phyloP scores from a whole-genome alignment of 352 stramenopile genomes.

The Hyaloperonospora brassicae region DNA sequence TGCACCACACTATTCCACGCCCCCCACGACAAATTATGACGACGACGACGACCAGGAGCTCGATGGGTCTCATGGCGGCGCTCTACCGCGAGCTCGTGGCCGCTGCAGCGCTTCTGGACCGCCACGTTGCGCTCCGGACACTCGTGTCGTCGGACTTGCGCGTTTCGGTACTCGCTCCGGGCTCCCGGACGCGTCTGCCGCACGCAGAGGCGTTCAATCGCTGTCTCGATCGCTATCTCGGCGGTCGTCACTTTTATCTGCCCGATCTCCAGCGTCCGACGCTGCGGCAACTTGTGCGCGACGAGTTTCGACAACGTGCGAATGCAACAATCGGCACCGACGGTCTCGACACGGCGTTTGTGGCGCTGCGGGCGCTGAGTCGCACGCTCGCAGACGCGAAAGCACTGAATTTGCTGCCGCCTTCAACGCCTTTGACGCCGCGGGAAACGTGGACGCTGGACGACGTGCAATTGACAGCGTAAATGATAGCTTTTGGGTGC shows the following conservation, averaged over 20 bases:
- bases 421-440: background rate
- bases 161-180: slow-evolving; percentile 27
- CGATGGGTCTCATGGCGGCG: slow-evolving; percentile 44
- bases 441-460: slow-evolving; percentile 14
- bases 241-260: slow-evolving; percentile 58
- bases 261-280: slow-evolving; percentile 30
- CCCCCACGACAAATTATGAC: background rate
- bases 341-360: slow-evolving; percentile 49
- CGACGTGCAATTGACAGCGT: slow-evolving; percentile 41
- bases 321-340: slow-evolving; percentile 5
- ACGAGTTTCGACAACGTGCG: slow-evolving; percentile 34
- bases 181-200: slow-evolving; percentile 29
- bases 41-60: background rate
- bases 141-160: slow-evolving; percentile 58
- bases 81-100: slow-evolving; percentile 68
- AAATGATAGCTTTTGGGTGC: slow-evolving; percentile 5
- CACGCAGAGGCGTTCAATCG: slow-evolving; percentile 63
- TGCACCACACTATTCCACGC: slow-evolving; percentile 2
- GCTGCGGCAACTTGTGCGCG: slow-evolving; percentile 37
- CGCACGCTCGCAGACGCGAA: slow-evolving; percentile 43
- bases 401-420: slow-evolving; percentile 26
- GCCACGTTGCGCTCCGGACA: slow-evolving; percentile 45
- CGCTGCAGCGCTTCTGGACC: slow-evolving; percentile 47
- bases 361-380: slow-evolving; percentile 55
- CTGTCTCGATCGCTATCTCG: slow-evolving; percentile 39